Percentiles rank a stretch among this genome's conserved stretches.
Conservation (phyloP, 139 green algal genomes). For the Tetraselmis striata region DNA sequence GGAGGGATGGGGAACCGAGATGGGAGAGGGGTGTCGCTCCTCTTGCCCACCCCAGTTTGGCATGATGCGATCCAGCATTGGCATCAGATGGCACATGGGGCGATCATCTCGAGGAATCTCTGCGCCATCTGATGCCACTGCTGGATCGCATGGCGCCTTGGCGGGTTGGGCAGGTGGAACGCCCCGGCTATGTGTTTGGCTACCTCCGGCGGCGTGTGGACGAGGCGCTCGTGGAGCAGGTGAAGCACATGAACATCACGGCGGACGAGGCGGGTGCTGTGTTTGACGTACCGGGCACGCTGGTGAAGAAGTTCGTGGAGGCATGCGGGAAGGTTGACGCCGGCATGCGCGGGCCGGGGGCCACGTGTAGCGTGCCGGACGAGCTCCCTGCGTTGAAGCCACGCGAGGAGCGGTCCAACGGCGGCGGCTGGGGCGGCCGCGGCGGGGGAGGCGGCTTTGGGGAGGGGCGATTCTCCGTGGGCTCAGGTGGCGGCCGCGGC, state of each 20-base stretch:
- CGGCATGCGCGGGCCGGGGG: not conserved
- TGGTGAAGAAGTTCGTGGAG: conserved; percentile 45
- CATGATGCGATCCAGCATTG: no score
- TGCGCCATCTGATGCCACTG: no score
- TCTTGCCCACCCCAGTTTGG: no score
- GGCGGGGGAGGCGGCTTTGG: conserved; percentile 8
- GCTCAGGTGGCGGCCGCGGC: not conserved
- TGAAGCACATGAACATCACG: conserved; percentile 78
- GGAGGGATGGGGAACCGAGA: no score
- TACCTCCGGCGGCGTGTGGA: conserved; percentile 60
- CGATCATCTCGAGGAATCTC: no score
- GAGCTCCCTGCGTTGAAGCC: conserved; percentile 57
- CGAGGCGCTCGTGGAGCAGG: conserved; percentile 54
- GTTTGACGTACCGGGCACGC: conserved; percentile 79
- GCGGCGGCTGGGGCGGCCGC: conserved; percentile 12
- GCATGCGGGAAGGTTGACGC: conserved; percentile 24
- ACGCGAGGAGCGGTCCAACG: conserved; percentile 11
- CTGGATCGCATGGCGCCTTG: no score
- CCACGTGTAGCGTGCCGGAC: conserved; percentile 18
- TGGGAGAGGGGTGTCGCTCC: no score
- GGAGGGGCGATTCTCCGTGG: not conserved
- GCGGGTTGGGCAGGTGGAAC: conserved; percentile 18
- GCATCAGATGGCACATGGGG: no score
- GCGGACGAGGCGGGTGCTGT: conserved; percentile 71
- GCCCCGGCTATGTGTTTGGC: conserved; percentile 61